A percentile compares a stretch with the other conserved stretches of the same genome.
phyloP scores from a whole-genome alignment of 2,329 filamentous ascomycete species.

The Penicillium hordei region DNA sequence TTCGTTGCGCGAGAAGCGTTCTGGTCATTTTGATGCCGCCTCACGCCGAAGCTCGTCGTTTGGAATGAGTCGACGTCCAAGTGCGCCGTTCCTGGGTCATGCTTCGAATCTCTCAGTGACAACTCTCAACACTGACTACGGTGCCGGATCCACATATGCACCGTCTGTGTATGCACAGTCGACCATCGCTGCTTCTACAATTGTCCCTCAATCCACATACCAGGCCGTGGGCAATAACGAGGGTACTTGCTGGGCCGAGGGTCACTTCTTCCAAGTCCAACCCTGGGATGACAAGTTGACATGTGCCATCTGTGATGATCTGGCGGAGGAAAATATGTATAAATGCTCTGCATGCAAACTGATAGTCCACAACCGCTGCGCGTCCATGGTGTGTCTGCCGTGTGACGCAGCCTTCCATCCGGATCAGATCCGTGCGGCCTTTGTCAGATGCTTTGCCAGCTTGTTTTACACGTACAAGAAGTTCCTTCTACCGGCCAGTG shows the following conservation, averaged over 20 bases:
- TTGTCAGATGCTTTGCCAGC: conserved; percentile 68
- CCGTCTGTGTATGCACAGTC: conserved; percentile 53
- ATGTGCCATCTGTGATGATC: conserved; percentile 54
- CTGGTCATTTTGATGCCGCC: conserved; percentile 80
- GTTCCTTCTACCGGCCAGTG: conserved; percentile 58
- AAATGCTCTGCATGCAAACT: conserved; percentile 51
- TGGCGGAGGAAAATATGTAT: conserved; percentile 59
- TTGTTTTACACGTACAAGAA: conserved; percentile 68
- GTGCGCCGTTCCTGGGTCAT: conserved; percentile 70
- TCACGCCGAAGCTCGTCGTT: conserved; percentile 94
- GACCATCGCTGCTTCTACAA: conserved; percentile 52
- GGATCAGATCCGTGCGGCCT: conserved; percentile 66
- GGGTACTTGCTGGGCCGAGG: conserved; percentile 48
- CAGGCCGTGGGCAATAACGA: conserved; percentile 44
- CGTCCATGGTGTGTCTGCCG: conserved; percentile 60
- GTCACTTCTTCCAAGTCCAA: conserved; percentile 50
- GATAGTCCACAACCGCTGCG: conserved; percentile 59
- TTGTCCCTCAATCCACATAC: conserved; percentile 46
- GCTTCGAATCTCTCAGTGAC: conserved; percentile 49
- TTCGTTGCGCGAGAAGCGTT: conserved; percentile 88
- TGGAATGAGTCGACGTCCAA: conserved; percentile 67
- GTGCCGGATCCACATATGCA: conserved; percentile 45
- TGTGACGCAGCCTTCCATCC: conserved; percentile 67
- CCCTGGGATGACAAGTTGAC: conserved; percentile 45
- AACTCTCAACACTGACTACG: conserved; percentile 43